phyloP scores from a whole-genome alignment of 164 flowering plant genomes.

The Stephania cephalantha region DNA sequence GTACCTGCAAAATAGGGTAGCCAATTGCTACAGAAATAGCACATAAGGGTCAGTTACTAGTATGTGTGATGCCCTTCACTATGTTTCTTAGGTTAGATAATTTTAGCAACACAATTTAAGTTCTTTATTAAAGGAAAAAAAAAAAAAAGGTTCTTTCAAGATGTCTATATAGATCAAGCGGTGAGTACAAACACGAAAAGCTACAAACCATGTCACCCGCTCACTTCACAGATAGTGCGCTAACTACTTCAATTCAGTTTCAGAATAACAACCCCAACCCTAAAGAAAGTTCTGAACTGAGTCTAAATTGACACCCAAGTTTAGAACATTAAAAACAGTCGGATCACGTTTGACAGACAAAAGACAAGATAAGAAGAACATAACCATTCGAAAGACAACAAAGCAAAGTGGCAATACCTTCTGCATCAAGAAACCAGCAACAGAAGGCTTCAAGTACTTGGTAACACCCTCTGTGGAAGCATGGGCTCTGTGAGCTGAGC shows the following conservation, averaged over 20 bases:
- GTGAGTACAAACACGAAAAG: not conserved
- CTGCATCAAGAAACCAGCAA: slow-evolving; percentile 92
- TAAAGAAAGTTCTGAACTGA: not conserved
- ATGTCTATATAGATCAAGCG: too few relatives aligned
- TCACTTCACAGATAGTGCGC: not conserved
- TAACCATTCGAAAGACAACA: not conserved
- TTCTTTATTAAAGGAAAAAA: not conserved
- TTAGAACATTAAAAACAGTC: not conserved
- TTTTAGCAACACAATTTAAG: not conserved
- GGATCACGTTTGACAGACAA: not conserved
- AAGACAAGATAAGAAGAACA: not conserved
- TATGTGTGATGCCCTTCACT: not conserved
- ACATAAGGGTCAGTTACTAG: not conserved
- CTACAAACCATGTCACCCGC: not conserved
- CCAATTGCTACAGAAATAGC: not conserved
- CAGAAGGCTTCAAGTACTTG: slow-evolving; percentile 70
- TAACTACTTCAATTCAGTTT: not conserved
- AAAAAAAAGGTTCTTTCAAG: not conserved
- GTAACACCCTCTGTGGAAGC: slow-evolving; percentile 91
- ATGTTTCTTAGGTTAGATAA: not conserved
- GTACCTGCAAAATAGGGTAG: not conserved
- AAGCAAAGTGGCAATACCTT: slow-evolving; percentile 37
- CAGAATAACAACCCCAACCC: not conserved
- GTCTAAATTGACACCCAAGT: not conserved
- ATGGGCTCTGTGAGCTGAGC: slow-evolving; percentile 86